A percentile compares a stretch with the other conserved stretches of the same genome.
phyloP scores from a whole-genome alignment of 495 filamentous ascomycete genomes.

The Penicillium verhagenii region DNA sequence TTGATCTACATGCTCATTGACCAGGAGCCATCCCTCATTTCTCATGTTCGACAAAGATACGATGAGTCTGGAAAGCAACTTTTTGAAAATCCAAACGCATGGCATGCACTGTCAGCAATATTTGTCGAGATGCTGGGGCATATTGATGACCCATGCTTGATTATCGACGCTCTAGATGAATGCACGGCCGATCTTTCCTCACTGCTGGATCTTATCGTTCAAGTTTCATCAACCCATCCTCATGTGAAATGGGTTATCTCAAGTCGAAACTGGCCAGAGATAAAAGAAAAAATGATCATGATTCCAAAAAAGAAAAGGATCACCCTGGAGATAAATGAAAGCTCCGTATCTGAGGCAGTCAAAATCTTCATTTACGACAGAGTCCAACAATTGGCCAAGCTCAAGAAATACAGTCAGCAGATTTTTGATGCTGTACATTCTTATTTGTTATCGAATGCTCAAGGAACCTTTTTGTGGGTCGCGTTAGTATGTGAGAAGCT shows the following conservation, averaged over 20 bases:
- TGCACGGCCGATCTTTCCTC: slow-evolving; percentile 28
- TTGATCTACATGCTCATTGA: slow-evolving; percentile 38
- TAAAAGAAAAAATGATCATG: slow-evolving; percentile 11
- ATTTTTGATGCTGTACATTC: slow-evolving; percentile 12
- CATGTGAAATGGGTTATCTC: slow-evolving; percentile 35
- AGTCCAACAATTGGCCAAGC: slow-evolving; percentile 17
- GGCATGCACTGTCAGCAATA: neutral
- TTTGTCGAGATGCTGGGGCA: slow-evolving; percentile 11
- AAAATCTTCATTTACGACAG: slow-evolving; percentile 34
- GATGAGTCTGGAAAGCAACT: slow-evolving; percentile 7
- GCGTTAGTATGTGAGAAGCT: slow-evolving; percentile 26
- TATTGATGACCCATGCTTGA: slow-evolving; percentile 29
- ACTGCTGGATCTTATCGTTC: slow-evolving; percentile 35
- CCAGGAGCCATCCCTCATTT: slow-evolving; percentile 31
- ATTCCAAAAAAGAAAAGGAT: slow-evolving; percentile 2
- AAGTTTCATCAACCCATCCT: slow-evolving; percentile 4
- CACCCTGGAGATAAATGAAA: slow-evolving; percentile 25
- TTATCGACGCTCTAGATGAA: slow-evolving; percentile 54
- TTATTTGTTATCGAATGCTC: slow-evolving; percentile 19
- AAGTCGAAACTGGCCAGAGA: slow-evolving; percentile 24
- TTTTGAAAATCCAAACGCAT: slow-evolving; percentile 28
- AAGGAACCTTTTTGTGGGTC: slow-evolving; percentile 15
- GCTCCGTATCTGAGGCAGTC: slow-evolving; percentile 17
- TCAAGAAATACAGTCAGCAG: slow-evolving; percentile 1
- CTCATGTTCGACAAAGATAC: slow-evolving; percentile 25